These are phyloP conservation scores for Paxillus involutus DNA, from an alignment of 768 basidiomycete species.

Conservation along the genomic window DNA sequence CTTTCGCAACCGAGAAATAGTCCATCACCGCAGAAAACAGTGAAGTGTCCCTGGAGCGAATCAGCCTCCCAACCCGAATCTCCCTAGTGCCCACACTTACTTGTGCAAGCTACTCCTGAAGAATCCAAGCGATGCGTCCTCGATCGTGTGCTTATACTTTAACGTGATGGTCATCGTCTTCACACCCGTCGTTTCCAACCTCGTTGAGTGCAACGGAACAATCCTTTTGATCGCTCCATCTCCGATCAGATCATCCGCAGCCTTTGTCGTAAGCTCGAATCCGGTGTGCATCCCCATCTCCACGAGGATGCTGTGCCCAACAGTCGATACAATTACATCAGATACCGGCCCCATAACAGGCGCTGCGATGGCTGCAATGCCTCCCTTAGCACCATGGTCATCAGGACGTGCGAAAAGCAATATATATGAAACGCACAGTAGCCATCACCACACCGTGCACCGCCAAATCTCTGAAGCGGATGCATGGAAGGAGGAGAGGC, in stretches of 20 bases:
- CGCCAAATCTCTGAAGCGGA: constrained; percentile 61
- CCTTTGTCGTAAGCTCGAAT: constrained; percentile 49
- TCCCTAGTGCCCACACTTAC: constrained; percentile 31
- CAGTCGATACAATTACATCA: constrained; percentile 46
- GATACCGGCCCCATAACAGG: constrained; percentile 56
- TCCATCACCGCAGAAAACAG: constrained; percentile 62
- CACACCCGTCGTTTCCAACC: constrained; percentile 56
- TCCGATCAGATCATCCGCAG: constrained; percentile 53
- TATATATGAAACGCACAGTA: constrained; percentile 43
- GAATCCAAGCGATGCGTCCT: constrained; percentile 61
- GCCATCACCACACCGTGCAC: constrained; percentile 61
- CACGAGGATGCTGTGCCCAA: constrained; percentile 60
- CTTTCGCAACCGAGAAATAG: constrained; percentile 61
- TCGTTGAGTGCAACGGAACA: constrained; percentile 51
- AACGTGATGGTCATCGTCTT: constrained; percentile 61
- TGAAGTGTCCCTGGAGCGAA: constrained; percentile 45
- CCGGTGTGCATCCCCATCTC: constrained; percentile 55
- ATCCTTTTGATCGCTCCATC: constrained; percentile 47
- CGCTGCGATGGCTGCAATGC: constrained; percentile 43
- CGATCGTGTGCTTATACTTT: constrained; percentile 55
- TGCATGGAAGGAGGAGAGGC: constrained; percentile 60
- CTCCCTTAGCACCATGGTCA: constrained; percentile 28
- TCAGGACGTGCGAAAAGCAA: constrained; percentile 1
- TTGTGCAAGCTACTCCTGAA: constrained; percentile 59
- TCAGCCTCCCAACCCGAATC: neutral